A percentile compares a stretch with the other conserved stretches of the same genome.
Evolutionary conservation across 2,329 filamentous ascomycete genomes (phyloP).

Genomic region (Myriosclerotinia curreyana): DNA sequence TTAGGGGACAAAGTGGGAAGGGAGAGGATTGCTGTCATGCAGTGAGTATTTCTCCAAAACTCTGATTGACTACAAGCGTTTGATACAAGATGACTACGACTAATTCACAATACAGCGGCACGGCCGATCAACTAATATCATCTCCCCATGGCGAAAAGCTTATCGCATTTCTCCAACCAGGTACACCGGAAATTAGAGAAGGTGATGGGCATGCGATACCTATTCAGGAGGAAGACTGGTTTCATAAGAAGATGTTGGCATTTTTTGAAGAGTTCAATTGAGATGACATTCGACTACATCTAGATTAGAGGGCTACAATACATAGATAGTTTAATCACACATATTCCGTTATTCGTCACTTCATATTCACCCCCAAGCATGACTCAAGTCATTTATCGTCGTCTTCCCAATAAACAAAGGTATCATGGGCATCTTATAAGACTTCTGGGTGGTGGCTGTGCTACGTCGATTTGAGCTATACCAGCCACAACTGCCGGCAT

Average conservation of each 20-base stretch:
- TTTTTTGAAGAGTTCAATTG: constrained; percentile 9
- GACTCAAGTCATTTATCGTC: too few species aligned
- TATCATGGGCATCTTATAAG: too few species aligned
- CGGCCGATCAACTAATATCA: constrained; percentile 73
- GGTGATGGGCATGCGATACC: constrained; percentile 73
- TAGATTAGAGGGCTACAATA: too few species aligned
- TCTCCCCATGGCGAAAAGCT: constrained; percentile 67
- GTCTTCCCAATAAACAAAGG: too few species aligned
- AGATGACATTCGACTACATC: not conserved
- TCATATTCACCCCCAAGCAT: too few species aligned
- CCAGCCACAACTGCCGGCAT: too few species aligned
- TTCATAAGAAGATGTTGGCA: constrained; percentile 50
- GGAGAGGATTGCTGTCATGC: constrained; percentile 71
- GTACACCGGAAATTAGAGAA: constrained; percentile 59
- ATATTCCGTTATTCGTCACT: too few species aligned
- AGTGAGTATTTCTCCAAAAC: constrained; percentile 40
- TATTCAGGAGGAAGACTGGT: constrained; percentile 67
- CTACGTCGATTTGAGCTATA: too few species aligned
- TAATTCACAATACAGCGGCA: constrained; percentile 46
- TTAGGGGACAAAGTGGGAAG: constrained; percentile 69
- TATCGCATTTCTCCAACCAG: constrained; percentile 61
- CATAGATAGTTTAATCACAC: too few species aligned
- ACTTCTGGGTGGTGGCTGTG: too few species aligned
- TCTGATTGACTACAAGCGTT: not conserved
- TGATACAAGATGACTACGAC: not conserved